Percentiles rank a stretch among this genome's conserved stretches.
phyloP scores from a whole-genome alignment of 2,329 filamentous ascomycete genomes.

The Fusarium sp. region DNA sequence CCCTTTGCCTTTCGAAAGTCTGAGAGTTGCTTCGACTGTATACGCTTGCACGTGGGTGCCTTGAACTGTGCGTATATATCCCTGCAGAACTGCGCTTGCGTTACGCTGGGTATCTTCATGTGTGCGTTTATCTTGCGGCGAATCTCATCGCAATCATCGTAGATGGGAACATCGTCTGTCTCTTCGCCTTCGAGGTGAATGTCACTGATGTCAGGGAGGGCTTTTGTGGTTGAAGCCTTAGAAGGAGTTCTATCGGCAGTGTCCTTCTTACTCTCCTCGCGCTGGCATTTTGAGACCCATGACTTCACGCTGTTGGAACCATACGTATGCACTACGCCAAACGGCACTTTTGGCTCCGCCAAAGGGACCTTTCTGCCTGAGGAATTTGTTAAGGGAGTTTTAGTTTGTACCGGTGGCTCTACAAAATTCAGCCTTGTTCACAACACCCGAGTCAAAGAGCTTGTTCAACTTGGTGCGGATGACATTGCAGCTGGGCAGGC shows the following conservation, averaged over 20 bases:
- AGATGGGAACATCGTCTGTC: neutral
- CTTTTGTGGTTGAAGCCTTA: neutral
- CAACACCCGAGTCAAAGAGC: neutral
- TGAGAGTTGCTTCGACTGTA: constrained; percentile 9
- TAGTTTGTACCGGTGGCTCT: neutral
- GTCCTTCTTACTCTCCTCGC: neutral
- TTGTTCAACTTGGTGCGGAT: constrained; percentile 10
- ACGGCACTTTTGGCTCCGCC: neutral
- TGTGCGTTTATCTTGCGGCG: constrained; percentile 12
- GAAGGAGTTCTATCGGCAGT: neutral
- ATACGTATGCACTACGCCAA: constrained; percentile 1
- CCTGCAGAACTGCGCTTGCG: constrained; percentile 2
- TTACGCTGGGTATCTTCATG: neutral
- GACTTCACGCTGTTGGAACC: constrained; percentile 8
- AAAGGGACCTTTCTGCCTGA: neutral
- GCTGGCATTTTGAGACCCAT: neutral
- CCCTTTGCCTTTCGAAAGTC: neutral
- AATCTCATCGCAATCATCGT: constrained; percentile 6
- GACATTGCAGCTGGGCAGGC: neutral
- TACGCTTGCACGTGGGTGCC: neutral
- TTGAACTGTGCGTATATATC: neutral
- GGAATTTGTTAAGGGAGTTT: neutral
- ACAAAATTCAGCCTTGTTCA: neutral
- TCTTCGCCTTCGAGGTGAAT: constrained; percentile 1
- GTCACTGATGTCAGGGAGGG: neutral